phyloP scores from a whole-genome alignment of 495 filamentous ascomycete genomes.

The Parathielavia appendiculata region DNA sequence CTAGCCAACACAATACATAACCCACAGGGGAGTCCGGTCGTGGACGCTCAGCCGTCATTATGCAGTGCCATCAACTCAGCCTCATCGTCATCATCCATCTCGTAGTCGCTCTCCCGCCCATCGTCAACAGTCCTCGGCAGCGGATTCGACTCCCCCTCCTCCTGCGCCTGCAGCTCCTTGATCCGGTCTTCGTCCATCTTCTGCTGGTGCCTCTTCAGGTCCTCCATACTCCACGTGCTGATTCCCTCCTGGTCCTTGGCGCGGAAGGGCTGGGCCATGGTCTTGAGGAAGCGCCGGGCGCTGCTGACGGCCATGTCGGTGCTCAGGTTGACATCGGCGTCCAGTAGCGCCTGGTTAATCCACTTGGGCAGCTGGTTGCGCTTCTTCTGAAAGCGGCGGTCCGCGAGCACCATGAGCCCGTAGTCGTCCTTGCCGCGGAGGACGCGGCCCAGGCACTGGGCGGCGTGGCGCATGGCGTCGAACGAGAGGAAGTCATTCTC shows the following conservation, averaged over 20 bases:
- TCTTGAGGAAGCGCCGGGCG: constrained; percentile 81
- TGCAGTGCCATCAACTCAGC: constrained; percentile 62
- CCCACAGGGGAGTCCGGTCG: too few species aligned
- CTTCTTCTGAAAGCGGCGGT: constrained; percentile 86
- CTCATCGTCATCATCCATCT: constrained; percentile 56
- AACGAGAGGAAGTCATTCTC: constrained; percentile 99
- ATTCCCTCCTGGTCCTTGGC: constrained; percentile 81
- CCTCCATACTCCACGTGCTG: constrained; percentile 79
- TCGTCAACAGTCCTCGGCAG: constrained; percentile 15
- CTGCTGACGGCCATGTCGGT: constrained; percentile 91
- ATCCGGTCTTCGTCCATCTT: constrained; percentile 63
- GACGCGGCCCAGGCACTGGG: constrained; percentile 94
- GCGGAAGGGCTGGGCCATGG: constrained; percentile 87
- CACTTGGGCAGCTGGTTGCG: constrained; percentile 88
- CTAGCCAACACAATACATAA: too few species aligned
- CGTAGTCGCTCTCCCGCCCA: constrained; percentile 48
- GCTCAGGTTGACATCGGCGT: constrained; percentile 78
- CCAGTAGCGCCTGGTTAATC: constrained; percentile 85
- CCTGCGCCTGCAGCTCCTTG: constrained; percentile 34
- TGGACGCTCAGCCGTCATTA: neutral
- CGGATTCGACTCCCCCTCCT: constrained; percentile 17
- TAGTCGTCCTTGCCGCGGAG: constrained; percentile 97
- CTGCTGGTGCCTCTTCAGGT: constrained; percentile 72
- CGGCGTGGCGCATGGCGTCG: constrained; percentile 97
- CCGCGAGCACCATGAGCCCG: constrained; percentile 96